phyloP scores from a whole-genome alignment of 345 rosid species.

The Anacardium occidentale region DNA sequence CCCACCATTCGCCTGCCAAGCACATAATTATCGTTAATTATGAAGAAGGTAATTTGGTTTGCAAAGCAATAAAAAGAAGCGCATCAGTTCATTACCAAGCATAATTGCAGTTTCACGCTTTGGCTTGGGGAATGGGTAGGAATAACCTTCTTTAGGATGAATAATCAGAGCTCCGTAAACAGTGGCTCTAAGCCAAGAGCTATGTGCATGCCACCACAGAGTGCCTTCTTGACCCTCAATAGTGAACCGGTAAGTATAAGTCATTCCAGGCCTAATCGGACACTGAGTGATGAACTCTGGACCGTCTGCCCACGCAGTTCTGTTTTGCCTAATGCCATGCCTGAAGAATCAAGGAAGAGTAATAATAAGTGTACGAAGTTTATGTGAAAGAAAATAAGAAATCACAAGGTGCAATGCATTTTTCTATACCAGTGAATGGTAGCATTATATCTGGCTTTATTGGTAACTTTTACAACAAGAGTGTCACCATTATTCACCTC shows the following conservation, averaged over 20 bases:
- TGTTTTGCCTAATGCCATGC: conserved; percentile 86
- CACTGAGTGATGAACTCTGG: conserved; percentile 95
- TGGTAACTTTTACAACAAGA: conserved; percentile 60
- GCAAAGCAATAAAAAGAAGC: background rate
- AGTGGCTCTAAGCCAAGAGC: conserved; percentile 96
- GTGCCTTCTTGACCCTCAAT: conserved; percentile 93
- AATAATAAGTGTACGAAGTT: no score
- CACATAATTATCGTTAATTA: background rate
- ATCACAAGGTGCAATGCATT: no score
- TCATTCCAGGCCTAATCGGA: conserved; percentile 84
- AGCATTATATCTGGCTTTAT: conserved; percentile 64
- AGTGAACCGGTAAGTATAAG: conserved; percentile 80
- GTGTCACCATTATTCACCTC: conserved; percentile 75
- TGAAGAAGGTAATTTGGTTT: background rate
- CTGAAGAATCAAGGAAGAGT: conserved; percentile 26
- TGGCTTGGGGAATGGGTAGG: conserved; percentile 77
- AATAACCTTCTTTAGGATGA: conserved; percentile 56
- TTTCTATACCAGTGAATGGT: conserved; percentile 75
- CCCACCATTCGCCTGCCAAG: conserved; percentile 92
- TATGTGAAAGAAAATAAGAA: no score
- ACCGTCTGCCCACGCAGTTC: conserved; percentile 95
- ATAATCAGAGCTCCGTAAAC: conserved; percentile 88
- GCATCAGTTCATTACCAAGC: conserved; percentile 50
- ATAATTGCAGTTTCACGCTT: conserved; percentile 59
- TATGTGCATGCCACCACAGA: conserved; percentile 98